Evolutionary conservation across 2,329 filamentous ascomycete species (phyloP).

Genomic region (Paraphaeosphaeria minitans): DNA sequence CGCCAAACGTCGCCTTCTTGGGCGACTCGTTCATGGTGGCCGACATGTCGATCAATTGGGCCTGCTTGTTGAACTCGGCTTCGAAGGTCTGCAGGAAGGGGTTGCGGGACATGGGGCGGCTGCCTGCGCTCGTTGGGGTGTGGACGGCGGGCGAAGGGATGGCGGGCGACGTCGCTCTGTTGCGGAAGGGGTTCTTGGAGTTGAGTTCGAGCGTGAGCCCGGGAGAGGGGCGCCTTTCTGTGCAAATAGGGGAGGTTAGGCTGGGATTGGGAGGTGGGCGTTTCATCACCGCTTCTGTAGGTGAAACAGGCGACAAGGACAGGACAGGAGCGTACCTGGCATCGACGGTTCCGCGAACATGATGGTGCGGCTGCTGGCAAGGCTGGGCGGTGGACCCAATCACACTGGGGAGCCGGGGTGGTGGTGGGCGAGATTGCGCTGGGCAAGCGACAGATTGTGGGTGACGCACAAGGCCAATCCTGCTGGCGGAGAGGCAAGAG

Average conservation of each 20-base stretch:
- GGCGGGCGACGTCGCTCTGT: constrained; percentile 67
- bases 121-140: constrained; percentile 60
- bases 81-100: constrained; percentile 71
- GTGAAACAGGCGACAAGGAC: constrained; percentile 44
- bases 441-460: constrained; percentile 20
- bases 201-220: constrained; percentile 67
- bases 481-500: constrained; percentile 12
- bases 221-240: constrained; percentile 56
- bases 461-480: constrained; percentile 31
- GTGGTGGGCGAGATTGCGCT: constrained; percentile 21
- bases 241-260: constrained; percentile 38
- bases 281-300: constrained; percentile 37
- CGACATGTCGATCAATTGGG: constrained; percentile 46
- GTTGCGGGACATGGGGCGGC: constrained; percentile 73
- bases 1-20: constrained; percentile 51
- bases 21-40: constrained; percentile 50
- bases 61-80: constrained; percentile 47
- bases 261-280: background rate
- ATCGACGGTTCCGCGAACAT: constrained; percentile 50
- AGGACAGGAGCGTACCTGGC: constrained; percentile 45
- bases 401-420: constrained; percentile 33
- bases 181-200: constrained; percentile 81
- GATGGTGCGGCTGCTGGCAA: constrained; percentile 41
- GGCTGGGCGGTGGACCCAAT: constrained; percentile 43
- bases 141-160: constrained; percentile 42